phyloP scores from a whole-genome alignment of 306 rosid genomes.

The Betula pendula region DNA sequence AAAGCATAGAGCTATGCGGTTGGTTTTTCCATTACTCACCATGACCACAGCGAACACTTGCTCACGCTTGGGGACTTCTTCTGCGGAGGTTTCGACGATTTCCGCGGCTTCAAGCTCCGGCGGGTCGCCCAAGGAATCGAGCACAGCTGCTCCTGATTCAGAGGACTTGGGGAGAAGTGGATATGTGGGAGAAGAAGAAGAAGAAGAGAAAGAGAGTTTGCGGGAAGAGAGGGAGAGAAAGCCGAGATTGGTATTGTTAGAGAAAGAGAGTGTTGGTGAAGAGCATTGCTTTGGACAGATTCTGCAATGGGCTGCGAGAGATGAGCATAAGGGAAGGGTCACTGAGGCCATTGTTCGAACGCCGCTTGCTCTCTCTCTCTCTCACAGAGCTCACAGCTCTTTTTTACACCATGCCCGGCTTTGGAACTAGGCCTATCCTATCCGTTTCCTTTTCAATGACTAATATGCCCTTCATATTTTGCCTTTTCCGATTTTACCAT shows the following conservation, averaged over 20 bases:
- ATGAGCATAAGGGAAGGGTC: constrained; percentile 60
- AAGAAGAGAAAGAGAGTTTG: constrained; percentile 41
- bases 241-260: constrained; percentile 26
- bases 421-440: constrained; percentile 15
- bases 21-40: constrained; percentile 44
- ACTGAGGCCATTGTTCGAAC: constrained; percentile 58
- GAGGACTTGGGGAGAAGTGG: constrained; percentile 48
- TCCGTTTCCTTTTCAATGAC: constrained; percentile 5
- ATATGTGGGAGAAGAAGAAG: constrained; percentile 40
- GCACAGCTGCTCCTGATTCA: constrained; percentile 30
- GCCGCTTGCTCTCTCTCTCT: neutral
- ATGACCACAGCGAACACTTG: constrained; percentile 82
- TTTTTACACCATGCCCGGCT: neutral
- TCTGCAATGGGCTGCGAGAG: constrained; percentile 55
- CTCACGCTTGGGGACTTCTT: constrained; percentile 56
- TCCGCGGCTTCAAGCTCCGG: constrained; percentile 38
- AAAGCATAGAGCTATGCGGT: neutral
- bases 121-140: constrained; percentile 22
- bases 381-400: neutral
- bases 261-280: constrained; percentile 17
- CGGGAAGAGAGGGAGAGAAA: constrained; percentile 42
- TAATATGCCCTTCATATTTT: neutral
- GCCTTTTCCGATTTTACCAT: neutral
- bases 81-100: constrained; percentile 35
- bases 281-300: constrained; percentile 42